Conservation (phyloP, 164 flowering plant genomes). For the Protea cynaroides region DNA sequence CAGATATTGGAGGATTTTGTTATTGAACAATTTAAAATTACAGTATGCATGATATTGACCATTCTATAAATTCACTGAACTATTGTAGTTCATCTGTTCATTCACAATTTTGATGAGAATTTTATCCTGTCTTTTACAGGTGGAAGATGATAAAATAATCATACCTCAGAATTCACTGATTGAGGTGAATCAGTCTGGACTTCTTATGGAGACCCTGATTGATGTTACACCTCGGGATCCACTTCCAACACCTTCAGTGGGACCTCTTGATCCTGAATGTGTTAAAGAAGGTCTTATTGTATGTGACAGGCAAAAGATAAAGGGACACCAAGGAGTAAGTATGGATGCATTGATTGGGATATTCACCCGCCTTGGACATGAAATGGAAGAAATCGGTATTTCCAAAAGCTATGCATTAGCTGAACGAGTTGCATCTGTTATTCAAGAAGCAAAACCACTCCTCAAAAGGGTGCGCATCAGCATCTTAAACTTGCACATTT, state of each 20-base stretch:
- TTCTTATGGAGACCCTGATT: constrained; percentile 96
- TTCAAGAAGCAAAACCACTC: constrained; percentile 84
- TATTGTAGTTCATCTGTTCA: no score
- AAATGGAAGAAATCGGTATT: constrained; percentile 79
- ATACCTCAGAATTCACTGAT: constrained; percentile 82
- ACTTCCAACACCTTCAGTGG: constrained; percentile 61
- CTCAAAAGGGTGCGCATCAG: constrained; percentile 56
- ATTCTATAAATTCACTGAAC: no score
- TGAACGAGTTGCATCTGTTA: constrained; percentile 59
- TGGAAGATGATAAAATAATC: constrained; percentile 82
- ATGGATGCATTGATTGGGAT: constrained; percentile 91
- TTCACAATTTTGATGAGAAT: not conserved
- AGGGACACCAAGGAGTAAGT: constrained; percentile 81
- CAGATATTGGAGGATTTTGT: no score
- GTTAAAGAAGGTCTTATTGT: constrained; percentile 79
- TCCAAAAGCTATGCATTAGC: constrained; percentile 57
- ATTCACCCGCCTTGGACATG: constrained; percentile 87
- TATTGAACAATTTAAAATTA: no score
- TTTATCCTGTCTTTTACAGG: constrained; percentile 31
- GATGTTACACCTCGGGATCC: constrained; percentile 91
- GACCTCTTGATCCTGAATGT: constrained; percentile 83
- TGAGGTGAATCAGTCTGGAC: constrained; percentile 98
- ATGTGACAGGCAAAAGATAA: constrained; percentile 79
- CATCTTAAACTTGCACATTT: not conserved
- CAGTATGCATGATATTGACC: no score